Base-by-base conservation (phyloP, 169 alveolate species). In the Neospora caninum region DNA sequence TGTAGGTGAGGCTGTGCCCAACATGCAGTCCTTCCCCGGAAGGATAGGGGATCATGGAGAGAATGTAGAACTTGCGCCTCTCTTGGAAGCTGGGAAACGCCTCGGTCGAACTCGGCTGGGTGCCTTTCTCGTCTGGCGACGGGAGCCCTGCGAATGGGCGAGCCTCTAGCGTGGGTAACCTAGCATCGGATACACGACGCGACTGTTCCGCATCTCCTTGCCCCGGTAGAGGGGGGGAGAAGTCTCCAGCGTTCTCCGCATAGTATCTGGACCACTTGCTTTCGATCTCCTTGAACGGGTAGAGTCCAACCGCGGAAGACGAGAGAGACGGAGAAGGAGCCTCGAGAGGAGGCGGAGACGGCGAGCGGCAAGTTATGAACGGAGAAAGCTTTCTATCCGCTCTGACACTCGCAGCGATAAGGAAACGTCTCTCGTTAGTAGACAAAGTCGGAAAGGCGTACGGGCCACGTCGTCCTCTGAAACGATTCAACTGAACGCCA, bases 41-140 rank as follows among this genome's bases (percentile, higher is more conserved):
- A 2, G 99, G 99, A 92, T 98, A 98, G 6, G 99, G 99, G 82
- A 98, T 97, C 98, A 98, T 97, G 54, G 98, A 96, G 39, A 98
- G 96, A 29, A 97, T 92, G 88, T 98, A 98, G 91, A 82, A 97
- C 96, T 98, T 98, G 69, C 38, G 41, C 31, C 70, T 13, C 36
- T 70, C 80, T 73, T 31, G 42, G 7, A 13, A 18, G 13, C 43
- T 13, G 39, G 80, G 80, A 69, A n/a, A 25, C 31, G 80, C 41
- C 70, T 58, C 70, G 4, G 73, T 27, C 73, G 20, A 64, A 64
- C 20, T 29, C n/a, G 73, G 20, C 4, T 16, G 73, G 73, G 4
- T 4, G 73, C 73, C 31, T 9, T 4, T 16, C 20, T 64, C 34
- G 16, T 64, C 73, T 64, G 73, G 7, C 18, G 64, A 27, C 4